Evolutionary conservation across 805 yeast genomes (phyloP), one percentile per base, ranked within the genome.

Genomic region (Wickerhamomyces strasburgensis): DNA sequence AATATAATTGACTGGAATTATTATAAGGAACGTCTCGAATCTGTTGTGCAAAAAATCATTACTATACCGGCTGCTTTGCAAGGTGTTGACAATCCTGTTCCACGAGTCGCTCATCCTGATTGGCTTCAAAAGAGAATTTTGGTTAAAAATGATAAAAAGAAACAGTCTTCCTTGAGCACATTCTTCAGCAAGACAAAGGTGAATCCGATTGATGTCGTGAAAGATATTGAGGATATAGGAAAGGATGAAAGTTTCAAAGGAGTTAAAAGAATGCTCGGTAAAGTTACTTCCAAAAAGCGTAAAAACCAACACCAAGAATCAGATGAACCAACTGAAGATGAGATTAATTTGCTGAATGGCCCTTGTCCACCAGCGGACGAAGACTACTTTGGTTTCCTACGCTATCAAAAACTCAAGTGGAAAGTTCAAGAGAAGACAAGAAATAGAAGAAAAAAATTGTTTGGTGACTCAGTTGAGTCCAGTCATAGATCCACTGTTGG

Each of bases 1-100:
- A 72, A 76, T 14, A 83, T 93, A 35, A 74, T 93, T 43, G 98
- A 93, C 59, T 93, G 99, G 99, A 77, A 66, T 16, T 93, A 93
- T 56, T 93, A 93, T 56, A 72, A 80, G 44, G 96, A 87, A 51
- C 77, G 99, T 52, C 70, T 93, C 25, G 94, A 90, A 0, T 87
- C 96, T 2, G 95, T 89, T 5, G 79, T 94, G 29, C 96, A 89
- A 58, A 93, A 94, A 61, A 87, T 93, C 51, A 85, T 93, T 48
- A 84, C 96, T 0, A 90, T 93, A 48, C 99, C 99, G 3, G 99
- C 99, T 5, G 98, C 97, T 5, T 67, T 90, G 37, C 98, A 93
- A 63, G 77, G 78, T 35, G 75, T 90, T 14, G 62, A 68, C 11
- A 94, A 93, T 52, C 99, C 99, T 0, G 97, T 94, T 30, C 97